These are phyloP conservation scores for Rhamnella rubrinervis DNA, from an alignment of 331 rosid genomes.

Conservation along the genomic window DNA sequence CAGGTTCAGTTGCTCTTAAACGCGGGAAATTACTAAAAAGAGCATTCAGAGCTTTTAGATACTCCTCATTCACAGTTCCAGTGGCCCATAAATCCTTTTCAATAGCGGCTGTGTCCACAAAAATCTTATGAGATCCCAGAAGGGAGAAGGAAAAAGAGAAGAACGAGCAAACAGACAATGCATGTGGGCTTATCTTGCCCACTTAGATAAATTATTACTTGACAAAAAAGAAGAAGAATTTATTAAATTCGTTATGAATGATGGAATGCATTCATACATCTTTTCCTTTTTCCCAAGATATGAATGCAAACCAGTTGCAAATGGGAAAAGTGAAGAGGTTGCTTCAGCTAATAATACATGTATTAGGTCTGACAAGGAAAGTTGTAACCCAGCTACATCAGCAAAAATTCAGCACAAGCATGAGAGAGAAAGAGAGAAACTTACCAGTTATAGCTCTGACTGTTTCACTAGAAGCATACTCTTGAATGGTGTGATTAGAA, in stretches of 20 bases:
- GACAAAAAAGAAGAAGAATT: neutral
- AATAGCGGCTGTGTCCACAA: constrained; percentile 63
- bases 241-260: neutral
- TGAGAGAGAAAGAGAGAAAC: constrained; percentile 32
- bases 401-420: too few relatives aligned
- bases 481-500: constrained; percentile 96
- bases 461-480: constrained; percentile 98
- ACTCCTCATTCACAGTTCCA: constrained; percentile 94
- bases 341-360: too few relatives aligned
- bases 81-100: constrained; percentile 96
- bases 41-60: constrained; percentile 89
- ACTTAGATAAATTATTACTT: too few relatives aligned
- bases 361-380: neutral
- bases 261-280: too few relatives aligned
- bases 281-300: too few relatives aligned
- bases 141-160: too few relatives aligned
- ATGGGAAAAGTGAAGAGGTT: too few relatives aligned
- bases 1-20: constrained; percentile 94
- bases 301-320: too few relatives aligned
- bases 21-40: constrained; percentile 96
- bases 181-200: too few relatives aligned
- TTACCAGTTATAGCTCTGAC: constrained; percentile 95
- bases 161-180: too few relatives aligned
- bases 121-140: too few relatives aligned
- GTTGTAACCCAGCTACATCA: neutral